Evolutionary conservation across 2,329 filamentous ascomycete genomes (phyloP).

Genomic region (Paradendryphiella salina): DNA sequence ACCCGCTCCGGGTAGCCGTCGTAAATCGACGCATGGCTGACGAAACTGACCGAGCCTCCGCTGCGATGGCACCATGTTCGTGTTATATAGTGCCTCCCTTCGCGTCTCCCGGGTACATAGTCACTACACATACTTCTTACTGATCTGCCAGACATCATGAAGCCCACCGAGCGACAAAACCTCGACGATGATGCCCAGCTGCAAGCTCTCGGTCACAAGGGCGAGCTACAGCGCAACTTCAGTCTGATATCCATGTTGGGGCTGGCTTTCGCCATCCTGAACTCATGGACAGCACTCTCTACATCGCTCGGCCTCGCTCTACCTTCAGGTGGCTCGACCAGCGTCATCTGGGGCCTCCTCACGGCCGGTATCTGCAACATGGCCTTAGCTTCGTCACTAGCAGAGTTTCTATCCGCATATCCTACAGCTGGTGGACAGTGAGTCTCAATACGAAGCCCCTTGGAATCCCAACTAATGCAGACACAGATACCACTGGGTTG

Average conservation of each 20-base stretch:
- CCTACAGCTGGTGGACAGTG: slow-evolving; percentile 51
- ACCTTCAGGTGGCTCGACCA: slow-evolving; percentile 70
- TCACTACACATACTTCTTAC: neutral
- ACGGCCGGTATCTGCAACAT: slow-evolving; percentile 66
- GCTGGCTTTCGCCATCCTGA: slow-evolving; percentile 65
- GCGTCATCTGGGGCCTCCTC: slow-evolving; percentile 71
- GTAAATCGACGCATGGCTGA: slow-evolving; percentile 12
- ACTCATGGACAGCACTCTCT: slow-evolving; percentile 65
- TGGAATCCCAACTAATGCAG: slow-evolving; percentile 43
- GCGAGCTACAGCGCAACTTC: slow-evolving; percentile 62
- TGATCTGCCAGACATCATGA: slow-evolving; percentile 24
- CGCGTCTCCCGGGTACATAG: neutral
- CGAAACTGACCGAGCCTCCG: neutral
- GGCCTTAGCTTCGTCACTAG: slow-evolving; percentile 68
- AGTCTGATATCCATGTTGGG: slow-evolving; percentile 63
- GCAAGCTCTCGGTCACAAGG: slow-evolving; percentile 57
- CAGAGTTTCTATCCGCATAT: slow-evolving; percentile 71
- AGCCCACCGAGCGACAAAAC: slow-evolving; percentile 18
- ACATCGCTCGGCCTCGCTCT: slow-evolving; percentile 64
- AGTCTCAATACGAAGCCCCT: slow-evolving; percentile 1
- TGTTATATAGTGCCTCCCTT: neutral
- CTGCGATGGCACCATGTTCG: neutral
- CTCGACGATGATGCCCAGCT: slow-evolving; percentile 44
- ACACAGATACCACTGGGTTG: slow-evolving; percentile 68
- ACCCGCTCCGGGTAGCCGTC: slow-evolving; percentile 11